phyloP scores from a whole-genome alignment of 202 grass and related monocot species.

The Sporobolus alterniflorus region DNA sequence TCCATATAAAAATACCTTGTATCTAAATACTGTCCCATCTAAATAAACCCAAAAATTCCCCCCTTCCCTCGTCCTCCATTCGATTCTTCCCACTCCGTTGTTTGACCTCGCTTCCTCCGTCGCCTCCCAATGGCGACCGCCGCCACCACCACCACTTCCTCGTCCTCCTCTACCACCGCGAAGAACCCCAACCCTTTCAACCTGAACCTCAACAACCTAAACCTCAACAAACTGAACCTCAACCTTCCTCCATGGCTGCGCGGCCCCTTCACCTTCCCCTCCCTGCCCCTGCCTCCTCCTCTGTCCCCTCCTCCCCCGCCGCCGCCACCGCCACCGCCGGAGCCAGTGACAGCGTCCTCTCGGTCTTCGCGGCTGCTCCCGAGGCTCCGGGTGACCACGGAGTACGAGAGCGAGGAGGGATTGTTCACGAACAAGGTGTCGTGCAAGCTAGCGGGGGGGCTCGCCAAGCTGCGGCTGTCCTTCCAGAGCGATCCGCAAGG shows the following conservation, averaged over 20 bases:
- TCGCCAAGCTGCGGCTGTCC: slow-evolving; percentile 88
- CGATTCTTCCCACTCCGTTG: slow-evolving; percentile 32
- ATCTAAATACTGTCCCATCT: no score
- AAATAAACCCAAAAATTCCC: slow-evolving; percentile 11
- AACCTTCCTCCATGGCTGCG: slow-evolving; percentile 46
- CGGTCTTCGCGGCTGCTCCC: slow-evolving; percentile 25
- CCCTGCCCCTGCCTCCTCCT: slow-evolving; percentile 20
- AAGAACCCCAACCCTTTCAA: slow-evolving; percentile 31
- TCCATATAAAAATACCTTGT: no score
- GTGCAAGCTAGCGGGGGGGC: slow-evolving; percentile 75
- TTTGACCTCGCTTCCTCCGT: slow-evolving; percentile 39
- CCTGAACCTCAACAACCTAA: slow-evolving; percentile 8
- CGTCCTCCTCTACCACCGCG: neutral
- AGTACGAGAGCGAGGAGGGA: slow-evolving; percentile 80
- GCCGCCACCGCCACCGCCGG: slow-evolving; percentile 14
- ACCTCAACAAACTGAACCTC: slow-evolving; percentile 33
- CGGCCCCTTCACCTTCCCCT: slow-evolving; percentile 45
- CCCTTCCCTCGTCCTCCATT: slow-evolving; percentile 28
- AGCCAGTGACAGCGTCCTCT: neutral
- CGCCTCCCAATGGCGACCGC: slow-evolving; percentile 44
- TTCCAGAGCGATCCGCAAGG: slow-evolving; percentile 74
- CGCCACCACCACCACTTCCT: neutral
- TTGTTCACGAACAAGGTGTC: slow-evolving; percentile 86
- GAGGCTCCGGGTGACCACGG: slow-evolving; percentile 69
- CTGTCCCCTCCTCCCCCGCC: neutral